phyloP scores from a whole-genome alignment of 2,329 filamentous ascomycete species.

The Colletotrichum melonis region DNA sequence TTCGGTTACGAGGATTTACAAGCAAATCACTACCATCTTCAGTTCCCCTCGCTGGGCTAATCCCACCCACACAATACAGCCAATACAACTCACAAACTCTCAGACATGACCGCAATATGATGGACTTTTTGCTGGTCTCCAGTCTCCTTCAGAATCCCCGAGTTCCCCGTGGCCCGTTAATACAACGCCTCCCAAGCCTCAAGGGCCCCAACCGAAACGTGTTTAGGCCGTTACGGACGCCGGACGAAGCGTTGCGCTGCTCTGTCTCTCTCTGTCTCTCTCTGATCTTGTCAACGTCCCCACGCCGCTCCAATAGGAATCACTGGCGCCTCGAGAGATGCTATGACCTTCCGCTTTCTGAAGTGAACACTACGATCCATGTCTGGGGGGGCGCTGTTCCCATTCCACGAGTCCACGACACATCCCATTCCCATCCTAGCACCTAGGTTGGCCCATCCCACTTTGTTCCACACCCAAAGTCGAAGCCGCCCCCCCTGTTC shows the following conservation, averaged over 20 bases:
- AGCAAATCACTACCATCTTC: conserved; percentile 15
- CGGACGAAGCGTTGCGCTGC: neutral
- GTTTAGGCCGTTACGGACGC: conserved; percentile 26
- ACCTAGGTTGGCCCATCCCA: neutral
- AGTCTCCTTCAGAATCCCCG: neutral
- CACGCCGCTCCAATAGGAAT: conserved; percentile 27
- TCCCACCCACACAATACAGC: neutral
- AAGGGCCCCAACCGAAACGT: conserved; percentile 7
- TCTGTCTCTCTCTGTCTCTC: no score
- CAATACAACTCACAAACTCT: neutral
- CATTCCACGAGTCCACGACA: neutral
- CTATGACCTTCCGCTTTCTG: conserved; percentile 31
- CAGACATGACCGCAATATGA: conserved; percentile 23
- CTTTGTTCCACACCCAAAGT: conserved; percentile 1
- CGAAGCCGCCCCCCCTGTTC: neutral
- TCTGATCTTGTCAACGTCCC: neutral
- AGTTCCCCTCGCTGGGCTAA: no score
- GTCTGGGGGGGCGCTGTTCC: neutral
- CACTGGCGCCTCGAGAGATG: conserved; percentile 12
- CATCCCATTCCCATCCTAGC: neutral
- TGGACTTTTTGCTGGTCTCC: neutral
- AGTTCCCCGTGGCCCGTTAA: neutral
- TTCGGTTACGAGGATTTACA: neutral
- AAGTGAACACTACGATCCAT: conserved; percentile 1
- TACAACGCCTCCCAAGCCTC: neutral